Base-by-base conservation (phyloP, 1,139 yeast species). In the Geotrichum carabidarum region DNA sequence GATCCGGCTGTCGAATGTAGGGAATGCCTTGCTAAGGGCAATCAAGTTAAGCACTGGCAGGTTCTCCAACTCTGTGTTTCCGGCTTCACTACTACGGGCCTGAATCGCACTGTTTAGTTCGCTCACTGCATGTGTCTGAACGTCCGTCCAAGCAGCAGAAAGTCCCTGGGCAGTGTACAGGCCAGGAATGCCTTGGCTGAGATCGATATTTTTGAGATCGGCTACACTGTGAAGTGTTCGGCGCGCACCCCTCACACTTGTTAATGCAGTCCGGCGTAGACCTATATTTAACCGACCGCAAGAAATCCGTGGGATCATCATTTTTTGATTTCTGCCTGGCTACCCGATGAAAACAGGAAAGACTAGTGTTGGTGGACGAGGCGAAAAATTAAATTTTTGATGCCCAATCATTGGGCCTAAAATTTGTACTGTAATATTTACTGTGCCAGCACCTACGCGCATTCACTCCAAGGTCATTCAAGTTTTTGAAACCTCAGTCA, bases 81-180 rank as follows among this genome's bases (percentile, higher is more conserved):
- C 47, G 14, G 31, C 47, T 14, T 32, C 47, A 12, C 35, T 35
- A 78, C 47, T 40, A 5, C 35, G n/a, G 17, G 40, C 43, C 37
- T 38, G 38, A 12, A 45, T 49, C 31, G 42, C 56, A 59, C 82
- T 70, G 40, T 91, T 80, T 60, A 93, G 75, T 60, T 84, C 82
- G 59, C 82, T 79, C 36, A 89, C 78, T 55, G 89, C 74, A 62
- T 76, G 82, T 58, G 75, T 75, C 70, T 93, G 99, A 70, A 88
- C 85, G 58, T 90, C 85, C 34, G 72, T 73, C 98, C 98, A 93
- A 5, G 93, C 86, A 12, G 79, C 71, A 59, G 84, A 75, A 68
- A 84, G 84, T 27, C 94, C 96, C 58, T 76, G 66, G 1, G 85
- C 71, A 11, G 88, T 75, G 71, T 84, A 82, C 44, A 93, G 76